Percentiles rank a stretch among this genome's conserved stretches.
phyloP scores from a whole-genome alignment of 2,329 filamentous ascomycete species.

The Arthroderma sp. region DNA sequence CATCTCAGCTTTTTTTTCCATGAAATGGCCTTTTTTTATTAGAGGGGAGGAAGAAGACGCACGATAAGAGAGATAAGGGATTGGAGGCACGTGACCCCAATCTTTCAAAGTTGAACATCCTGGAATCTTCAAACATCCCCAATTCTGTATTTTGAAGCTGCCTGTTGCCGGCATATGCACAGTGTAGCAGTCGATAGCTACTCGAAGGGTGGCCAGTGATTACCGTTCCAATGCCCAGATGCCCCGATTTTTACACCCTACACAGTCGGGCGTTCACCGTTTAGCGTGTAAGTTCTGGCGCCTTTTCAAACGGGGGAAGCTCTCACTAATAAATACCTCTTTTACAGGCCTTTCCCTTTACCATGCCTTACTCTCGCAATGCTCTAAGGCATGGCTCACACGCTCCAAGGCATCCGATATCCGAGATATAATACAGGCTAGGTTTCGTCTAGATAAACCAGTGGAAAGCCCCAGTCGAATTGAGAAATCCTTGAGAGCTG shows the following conservation, averaged over 20 bases:
- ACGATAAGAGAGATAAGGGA: background rate
- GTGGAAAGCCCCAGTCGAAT: conserved; percentile 31
- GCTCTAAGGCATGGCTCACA: conserved; percentile 21
- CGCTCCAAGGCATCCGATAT: conserved; percentile 17
- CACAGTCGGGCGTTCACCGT: conserved; percentile 30
- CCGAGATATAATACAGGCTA: conserved; percentile 24
- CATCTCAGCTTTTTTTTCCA: background rate
- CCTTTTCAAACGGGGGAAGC: background rate
- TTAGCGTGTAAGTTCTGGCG: conserved; percentile 30
- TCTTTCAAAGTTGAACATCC: background rate
- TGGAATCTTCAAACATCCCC: background rate
- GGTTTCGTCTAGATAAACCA: conserved; percentile 29
- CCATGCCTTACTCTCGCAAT: conserved; percentile 35
- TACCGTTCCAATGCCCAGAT: conserved; percentile 19
- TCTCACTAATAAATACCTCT: conserved; percentile 5
- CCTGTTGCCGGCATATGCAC: background rate
- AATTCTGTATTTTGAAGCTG: background rate
- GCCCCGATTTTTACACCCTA: conserved; percentile 27
- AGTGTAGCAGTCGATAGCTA: background rate
- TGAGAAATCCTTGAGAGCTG: conserved; percentile 30
- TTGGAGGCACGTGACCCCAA: background rate
- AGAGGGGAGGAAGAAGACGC: background rate
- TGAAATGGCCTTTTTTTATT: background rate
- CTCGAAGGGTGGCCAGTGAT: background rate
- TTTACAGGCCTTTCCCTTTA: conserved; percentile 34